These are phyloP conservation scores for Nakazawaea siamensis DNA, from an alignment of 805 yeast species.

Conservation along the genomic window DNA sequence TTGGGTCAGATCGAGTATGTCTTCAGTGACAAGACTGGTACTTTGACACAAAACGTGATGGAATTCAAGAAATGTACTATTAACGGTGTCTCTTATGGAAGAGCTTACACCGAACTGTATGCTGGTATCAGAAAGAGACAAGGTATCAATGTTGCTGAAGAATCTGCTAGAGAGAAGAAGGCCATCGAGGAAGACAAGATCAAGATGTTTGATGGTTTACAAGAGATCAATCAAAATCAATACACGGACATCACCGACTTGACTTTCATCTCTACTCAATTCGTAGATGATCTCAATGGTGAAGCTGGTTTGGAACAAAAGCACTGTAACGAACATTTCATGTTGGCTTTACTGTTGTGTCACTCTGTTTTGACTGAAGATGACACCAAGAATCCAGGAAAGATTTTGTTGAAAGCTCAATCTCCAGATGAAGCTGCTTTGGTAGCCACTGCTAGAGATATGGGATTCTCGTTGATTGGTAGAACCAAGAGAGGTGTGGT, in stretches of 20 bases:
- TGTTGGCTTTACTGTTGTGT: conserved; percentile 69
- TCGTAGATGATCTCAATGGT: conserved; percentile 54
- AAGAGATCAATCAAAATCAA: conserved; percentile 29
- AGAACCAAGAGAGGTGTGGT: conserved; percentile 63
- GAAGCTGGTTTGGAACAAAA: conserved; percentile 42
- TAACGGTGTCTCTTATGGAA: conserved; percentile 59
- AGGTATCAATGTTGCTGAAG: conserved; percentile 52
- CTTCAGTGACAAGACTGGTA: conserved; percentile 80
- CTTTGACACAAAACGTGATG: conserved; percentile 78
- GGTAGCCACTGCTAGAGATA: conserved; percentile 72
- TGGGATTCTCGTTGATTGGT: conserved; percentile 61
- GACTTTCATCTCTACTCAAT: conserved; percentile 62
- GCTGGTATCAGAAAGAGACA: conserved; percentile 61
- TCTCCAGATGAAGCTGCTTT: conserved; percentile 86
- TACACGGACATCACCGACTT: conserved; percentile 53
- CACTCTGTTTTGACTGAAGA: conserved; percentile 71
- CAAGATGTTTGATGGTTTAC: conserved; percentile 39
- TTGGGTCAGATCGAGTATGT: conserved; percentile 78
- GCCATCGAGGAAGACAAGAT: conserved; percentile 33
- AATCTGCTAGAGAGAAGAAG: conserved; percentile 30
- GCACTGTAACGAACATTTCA: conserved; percentile 59
- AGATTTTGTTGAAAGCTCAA: conserved; percentile 59
- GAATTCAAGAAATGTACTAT: conserved; percentile 73
- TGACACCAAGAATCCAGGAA: conserved; percentile 50
- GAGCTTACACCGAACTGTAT: conserved; percentile 72